Evolutionary conservation across 805 yeast genomes (phyloP).

Genomic region (Teunomyces kruisii): DNA sequence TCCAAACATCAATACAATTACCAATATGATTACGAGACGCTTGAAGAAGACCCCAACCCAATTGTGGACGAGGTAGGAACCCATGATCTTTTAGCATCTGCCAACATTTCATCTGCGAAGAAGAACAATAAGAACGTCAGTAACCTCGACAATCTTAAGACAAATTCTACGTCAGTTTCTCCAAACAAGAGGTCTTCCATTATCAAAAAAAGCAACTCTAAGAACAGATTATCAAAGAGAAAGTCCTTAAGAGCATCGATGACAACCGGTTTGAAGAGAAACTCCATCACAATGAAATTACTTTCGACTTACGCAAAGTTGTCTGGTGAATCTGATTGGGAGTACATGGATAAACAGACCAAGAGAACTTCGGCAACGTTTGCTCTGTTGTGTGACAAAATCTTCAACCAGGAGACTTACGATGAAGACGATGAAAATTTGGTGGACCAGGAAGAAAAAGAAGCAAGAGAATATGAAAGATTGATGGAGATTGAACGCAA

Average conservation of each 20-base stretch:
- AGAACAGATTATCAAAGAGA: constrained; percentile 32
- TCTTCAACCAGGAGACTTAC: constrained; percentile 65
- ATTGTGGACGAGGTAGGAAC: constrained; percentile 19
- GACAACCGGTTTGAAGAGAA: constrained; percentile 54
- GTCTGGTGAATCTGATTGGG: constrained; percentile 64
- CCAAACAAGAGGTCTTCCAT: constrained; percentile 31
- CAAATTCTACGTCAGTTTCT: neutral
- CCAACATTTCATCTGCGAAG: constrained; percentile 16
- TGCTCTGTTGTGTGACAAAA: constrained; percentile 74
- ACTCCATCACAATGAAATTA: constrained; percentile 69
- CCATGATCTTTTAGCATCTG: constrained; percentile 25
- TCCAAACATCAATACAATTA: constrained; percentile 5
- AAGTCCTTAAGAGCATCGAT: constrained; percentile 40
- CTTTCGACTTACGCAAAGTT: constrained; percentile 73
- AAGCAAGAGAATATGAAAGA: constrained; percentile 46
- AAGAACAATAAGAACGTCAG: neutral
- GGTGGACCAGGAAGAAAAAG: constrained; percentile 42
- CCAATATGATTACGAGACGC: neutral
- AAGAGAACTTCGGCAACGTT: constrained; percentile 76
- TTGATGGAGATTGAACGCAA: constrained; percentile 46
- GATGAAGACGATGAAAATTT: constrained; percentile 49
- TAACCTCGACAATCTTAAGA: constrained; percentile 1
- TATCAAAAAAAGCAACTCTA: constrained; percentile 22
- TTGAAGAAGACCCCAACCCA: constrained; percentile 11
- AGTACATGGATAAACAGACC: constrained; percentile 67